Conservation (phyloP, 768 basidiomycete genomes). For the Stropharia rugosoannulata region DNA sequence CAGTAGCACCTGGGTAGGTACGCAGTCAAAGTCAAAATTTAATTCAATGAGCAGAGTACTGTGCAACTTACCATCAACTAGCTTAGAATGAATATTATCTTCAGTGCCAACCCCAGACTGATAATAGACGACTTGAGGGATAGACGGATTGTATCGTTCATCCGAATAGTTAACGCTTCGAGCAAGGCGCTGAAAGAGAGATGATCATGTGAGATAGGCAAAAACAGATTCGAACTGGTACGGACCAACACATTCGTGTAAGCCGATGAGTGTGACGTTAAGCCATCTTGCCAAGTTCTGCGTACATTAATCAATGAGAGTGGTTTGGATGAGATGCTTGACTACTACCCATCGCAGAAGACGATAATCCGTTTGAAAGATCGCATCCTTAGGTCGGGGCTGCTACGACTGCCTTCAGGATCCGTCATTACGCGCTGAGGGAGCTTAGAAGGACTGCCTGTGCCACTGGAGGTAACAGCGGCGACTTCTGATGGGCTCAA, state of each 20-base stretch:
- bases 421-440: slow-evolving; percentile 34
- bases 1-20: slow-evolving; percentile 52
- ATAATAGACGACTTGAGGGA: slow-evolving; percentile 64
- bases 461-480: background rate
- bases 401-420: slow-evolving; percentile 21
- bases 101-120: slow-evolving; percentile 62
- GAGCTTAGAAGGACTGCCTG: slow-evolving; percentile 23
- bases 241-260: slow-evolving; percentile 60
- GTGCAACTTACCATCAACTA: slow-evolving; percentile 50
- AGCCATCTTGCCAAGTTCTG: slow-evolving; percentile 76
- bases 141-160: slow-evolving; percentile 35
- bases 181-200: slow-evolving; percentile 45
- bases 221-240: background rate
- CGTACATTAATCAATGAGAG: slow-evolving; percentile 5
- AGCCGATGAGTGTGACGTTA: slow-evolving; percentile 40
- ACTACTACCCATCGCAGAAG: slow-evolving; percentile 68
- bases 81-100: slow-evolving; percentile 53
- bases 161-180: slow-evolving; percentile 53
- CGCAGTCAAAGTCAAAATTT: slow-evolving; percentile 4
- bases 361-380: slow-evolving; percentile 62
- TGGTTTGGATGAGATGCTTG: background rate
- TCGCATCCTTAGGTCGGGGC: slow-evolving; percentile 13
- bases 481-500: background rate
- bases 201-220: background rate
- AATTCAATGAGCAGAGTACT: background rate